Evolutionary conservation across 495 filamentous ascomycete genomes (phyloP).

Genomic region (Endocarpon pusillum): DNA sequence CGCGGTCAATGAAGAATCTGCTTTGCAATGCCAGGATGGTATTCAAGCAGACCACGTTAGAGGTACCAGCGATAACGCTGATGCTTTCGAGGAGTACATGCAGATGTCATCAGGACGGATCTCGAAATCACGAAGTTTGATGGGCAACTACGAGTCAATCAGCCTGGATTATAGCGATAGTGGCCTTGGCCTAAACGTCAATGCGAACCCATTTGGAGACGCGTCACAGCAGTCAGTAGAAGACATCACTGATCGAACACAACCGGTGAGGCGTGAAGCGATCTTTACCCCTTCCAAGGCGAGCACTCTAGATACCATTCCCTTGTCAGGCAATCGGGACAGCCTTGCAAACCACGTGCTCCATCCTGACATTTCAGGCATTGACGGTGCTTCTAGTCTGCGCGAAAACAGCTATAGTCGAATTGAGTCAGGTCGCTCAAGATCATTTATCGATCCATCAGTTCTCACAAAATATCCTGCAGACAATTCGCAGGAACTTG

Average conservation of each 20-base stretch:
- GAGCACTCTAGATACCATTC: not conserved
- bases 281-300: not conserved
- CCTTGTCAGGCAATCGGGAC: not conserved
- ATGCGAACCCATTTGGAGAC: not conserved
- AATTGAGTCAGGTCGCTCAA: too few species aligned
- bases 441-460: too few species aligned
- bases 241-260: not conserved
- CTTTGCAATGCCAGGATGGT: not conserved
- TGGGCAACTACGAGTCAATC: not conserved
- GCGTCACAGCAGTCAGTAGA: not conserved
- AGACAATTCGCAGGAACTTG: too few species aligned
- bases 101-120: not conserved
- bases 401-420: too few species aligned
- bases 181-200: not conserved
- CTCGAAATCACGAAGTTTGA: not conserved
- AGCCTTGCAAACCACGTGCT: too few species aligned
- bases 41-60: not conserved
- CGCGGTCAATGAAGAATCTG: not conserved
- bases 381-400: too few species aligned
- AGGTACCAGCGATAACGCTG: not conserved
- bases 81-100: not conserved
- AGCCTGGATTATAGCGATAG: not conserved
- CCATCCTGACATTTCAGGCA: too few species aligned
- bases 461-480: too few species aligned
- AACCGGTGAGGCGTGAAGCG: not conserved